Base-by-base conservation (phyloP, 306 rosid species). In the Vigna unguiculata region DNA sequence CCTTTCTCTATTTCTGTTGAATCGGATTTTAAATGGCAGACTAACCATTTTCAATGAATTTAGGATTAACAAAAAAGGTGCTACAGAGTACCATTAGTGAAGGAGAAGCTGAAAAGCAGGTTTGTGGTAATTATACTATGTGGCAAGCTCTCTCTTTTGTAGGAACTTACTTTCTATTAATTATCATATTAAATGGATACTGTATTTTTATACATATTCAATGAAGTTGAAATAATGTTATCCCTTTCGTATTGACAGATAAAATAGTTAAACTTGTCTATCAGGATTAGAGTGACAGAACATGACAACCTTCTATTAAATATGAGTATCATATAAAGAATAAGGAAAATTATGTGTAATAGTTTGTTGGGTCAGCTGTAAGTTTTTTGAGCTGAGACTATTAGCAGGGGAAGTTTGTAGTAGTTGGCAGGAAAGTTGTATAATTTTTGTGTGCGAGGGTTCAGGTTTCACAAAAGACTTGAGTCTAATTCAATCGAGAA, bases 71-170 rank as follows among this genome's bases (percentile, higher is more conserved):
- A 61, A 77, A 83, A 51, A 92, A 69, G 72, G 97, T 90, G 86
- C 87, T 89, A 22, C 67, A 84, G 74, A 95, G 98, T 85, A 85
- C 86, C 75, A 83, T 87, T 54, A 86, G 80, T 78, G 98, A 95
- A 84, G 86, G 68, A 75, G 93, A 92, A 84, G 98, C 98, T 76
- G 97, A 92, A 83, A 86, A 92, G 69, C 93, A 92, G 98, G 98
- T 92, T 36, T 61, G 88, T 85, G 47, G 71, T 71, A 24, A 67
- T 43, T 75, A 67, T 54, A 48, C 59, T 24, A 9, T 66, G 67
- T 69, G 34, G 36, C 17, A 6, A 34, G 57, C 40, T 24, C 79
- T 57, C 16, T 63, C n/a, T 62, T 76, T 79, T 14, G 41, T 49
- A 3, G 38, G 73, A 36, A 63, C 68, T 47, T 69, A 52, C 15